Evolutionary conservation across 257 asterid species (phyloP).

Genomic region (Lycium ferocissimum): DNA sequence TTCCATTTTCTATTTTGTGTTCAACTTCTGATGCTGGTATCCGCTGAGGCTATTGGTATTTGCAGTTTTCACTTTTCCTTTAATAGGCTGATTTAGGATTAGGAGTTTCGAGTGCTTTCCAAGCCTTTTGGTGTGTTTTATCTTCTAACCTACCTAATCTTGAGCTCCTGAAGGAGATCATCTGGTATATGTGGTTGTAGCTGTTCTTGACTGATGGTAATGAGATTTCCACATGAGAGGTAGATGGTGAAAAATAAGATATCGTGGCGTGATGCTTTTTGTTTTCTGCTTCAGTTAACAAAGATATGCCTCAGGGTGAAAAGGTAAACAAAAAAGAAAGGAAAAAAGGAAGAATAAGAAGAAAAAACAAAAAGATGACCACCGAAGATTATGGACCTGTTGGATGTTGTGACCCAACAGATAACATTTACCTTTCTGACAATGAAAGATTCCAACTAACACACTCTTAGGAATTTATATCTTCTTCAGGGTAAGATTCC

Average conservation of each 20-base stretch:
- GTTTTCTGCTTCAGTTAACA: not conserved
- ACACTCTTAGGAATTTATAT: not conserved
- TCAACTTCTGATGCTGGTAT: not conserved
- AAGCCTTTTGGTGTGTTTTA: not conserved
- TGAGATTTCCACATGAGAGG: not conserved
- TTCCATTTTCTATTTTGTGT: not conserved
- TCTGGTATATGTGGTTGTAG: not conserved
- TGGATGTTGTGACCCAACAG: not conserved
- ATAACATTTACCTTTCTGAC: constrained; percentile 17
- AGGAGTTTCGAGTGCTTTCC: not conserved
- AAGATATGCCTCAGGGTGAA: not conserved
- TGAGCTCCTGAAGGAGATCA: not conserved
- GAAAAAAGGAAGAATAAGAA: not conserved
- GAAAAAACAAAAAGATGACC: not conserved
- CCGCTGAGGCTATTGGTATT: constrained; percentile 1
- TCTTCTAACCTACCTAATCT: constrained; percentile 2
- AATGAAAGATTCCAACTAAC: constrained; percentile 20
- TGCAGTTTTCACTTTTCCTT: not conserved
- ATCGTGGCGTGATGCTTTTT: not conserved
- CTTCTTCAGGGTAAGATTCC: constrained; percentile 33
- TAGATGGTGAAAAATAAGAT: not conserved
- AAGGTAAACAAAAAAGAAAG: not conserved
- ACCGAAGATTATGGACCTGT: not conserved
- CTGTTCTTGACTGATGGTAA: not conserved
- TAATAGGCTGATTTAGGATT: not conserved